Base-by-base conservation (phyloP, 176 grass and related monocot genomes). In the Aegilops bicornis region DNA sequence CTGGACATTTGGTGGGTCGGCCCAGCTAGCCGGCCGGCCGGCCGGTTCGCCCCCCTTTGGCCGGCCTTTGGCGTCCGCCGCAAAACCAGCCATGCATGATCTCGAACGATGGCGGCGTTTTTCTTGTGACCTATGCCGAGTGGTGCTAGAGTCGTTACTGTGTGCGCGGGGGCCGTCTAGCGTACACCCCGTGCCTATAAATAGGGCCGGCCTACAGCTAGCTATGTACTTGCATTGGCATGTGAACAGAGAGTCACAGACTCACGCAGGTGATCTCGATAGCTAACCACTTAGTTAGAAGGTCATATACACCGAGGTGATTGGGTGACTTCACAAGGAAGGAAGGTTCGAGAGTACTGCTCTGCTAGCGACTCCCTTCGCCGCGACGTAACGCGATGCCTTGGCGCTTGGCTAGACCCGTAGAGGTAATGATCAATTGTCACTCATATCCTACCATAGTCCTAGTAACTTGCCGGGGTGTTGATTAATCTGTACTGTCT, bases 381-480 rank as follows among this genome's bases (percentile, higher is more conserved):
- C 12, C 24, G 48, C n/a, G 36, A 67, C 40, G 40, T 11, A n/a
- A 48, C 70, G 42, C 3, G 25, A 89, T 91, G 89, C 89, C 89
- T 71, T 87, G 89, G 85, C 85, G 89, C 56, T 64, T 91, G 16
- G 59, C 85, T 10, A 87, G 85, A 45, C 89, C 63, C 19, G 70
- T 69, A 3, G 89, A 91, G 33, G 88, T 90, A 86, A 58, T 50
- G 0, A 27, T 8, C 23, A 15, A 17, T 66, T 12, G 0, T 65
- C 12, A 2, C 4, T 65, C 63, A 65, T 65, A 65, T 65, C 43
- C 0, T 45, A 45, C 10, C 43, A 11, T 45, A 7, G 35, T 7
- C 35, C 35, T 36, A 36, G 32, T 33, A 4, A 33, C 32, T 33
- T 32, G 15, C 45, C 31, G 10, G 3, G 64, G 45, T 60, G 76